Base-by-base conservation (phyloP, 164 flowering plant species). In the Vitis vinifera region DNA sequence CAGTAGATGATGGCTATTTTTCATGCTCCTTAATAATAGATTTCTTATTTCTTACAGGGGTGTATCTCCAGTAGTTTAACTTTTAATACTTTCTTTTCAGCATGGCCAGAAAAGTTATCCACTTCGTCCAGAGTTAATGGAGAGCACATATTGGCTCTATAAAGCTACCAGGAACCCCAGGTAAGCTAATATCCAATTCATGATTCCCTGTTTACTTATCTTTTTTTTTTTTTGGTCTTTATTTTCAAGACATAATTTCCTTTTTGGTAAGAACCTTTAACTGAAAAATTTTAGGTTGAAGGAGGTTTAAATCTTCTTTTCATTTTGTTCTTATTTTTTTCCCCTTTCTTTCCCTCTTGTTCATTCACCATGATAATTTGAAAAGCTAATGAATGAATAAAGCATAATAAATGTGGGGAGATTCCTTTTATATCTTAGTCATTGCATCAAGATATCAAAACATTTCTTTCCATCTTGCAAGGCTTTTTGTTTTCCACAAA, bases 81-180 rank as follows among this genome's bases (percentile, higher is more conserved):
- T 67, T 16, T 62, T 57, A 23, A 55, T 17, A 47, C 66, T 55
- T 62, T 65, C 52, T 73, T 73, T 76, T 57, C 87, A 96, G 98
- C 81, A 82, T 79, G 98, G 98, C 71, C 99, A 96, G 70, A 93
- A 82, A 74, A 92, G 99, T 81, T 96, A 96, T 77, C 98, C 98
- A 3, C 77, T 96, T 70, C 93, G 99, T 51, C 99, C 98, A 15
- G 98, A 96, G 83, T 82, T 96, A 67, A 92, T 91, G 12, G 99
- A 96, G 82, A 93, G 99, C 85, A 96, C 99, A 57, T 96, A 93
- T 80, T 96, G 91, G 99, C 95, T 96, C 62, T 96, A 89, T 83
- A 96, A 93, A 85, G 99, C 98, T 52, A 96, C 99, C 56, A 85
- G 97, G 80, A 87, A 96, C 81, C 86, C 94, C 69, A 88, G 91